Conservation (phyloP, 2,329 filamentous ascomycete genomes). For the Leptoxyphium fumago region DNA sequence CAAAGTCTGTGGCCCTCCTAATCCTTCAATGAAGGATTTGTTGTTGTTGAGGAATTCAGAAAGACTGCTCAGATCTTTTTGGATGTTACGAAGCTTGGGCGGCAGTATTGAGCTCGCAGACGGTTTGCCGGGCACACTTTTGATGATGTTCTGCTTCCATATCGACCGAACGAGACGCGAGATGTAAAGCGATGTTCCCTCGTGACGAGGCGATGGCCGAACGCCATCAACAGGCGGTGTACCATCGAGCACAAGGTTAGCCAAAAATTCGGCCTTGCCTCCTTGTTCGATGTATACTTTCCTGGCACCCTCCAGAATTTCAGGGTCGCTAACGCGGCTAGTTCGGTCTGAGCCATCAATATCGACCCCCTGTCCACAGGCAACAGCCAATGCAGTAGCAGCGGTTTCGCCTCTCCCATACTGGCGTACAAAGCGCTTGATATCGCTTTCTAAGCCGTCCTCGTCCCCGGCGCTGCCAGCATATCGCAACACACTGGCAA, state of each 20-base stretch:
- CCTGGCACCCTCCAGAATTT: constrained; percentile 71
- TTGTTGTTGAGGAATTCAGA: constrained; percentile 77
- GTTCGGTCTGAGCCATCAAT: constrained; percentile 55
- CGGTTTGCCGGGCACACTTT: constrained; percentile 2
- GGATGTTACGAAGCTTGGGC: constrained; percentile 58
- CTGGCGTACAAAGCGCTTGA: constrained; percentile 67
- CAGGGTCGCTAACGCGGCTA: constrained; percentile 61
- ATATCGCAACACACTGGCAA: constrained; percentile 65
- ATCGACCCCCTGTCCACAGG: constrained; percentile 84
- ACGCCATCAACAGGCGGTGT: constrained; percentile 65
- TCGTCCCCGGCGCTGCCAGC: constrained; percentile 44
- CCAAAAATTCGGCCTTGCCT: constrained; percentile 70
- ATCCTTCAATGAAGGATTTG: constrained; percentile 77
- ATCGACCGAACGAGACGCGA: constrained; percentile 75
- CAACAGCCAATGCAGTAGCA: constrained; percentile 81
- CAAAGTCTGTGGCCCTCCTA: constrained; percentile 82
- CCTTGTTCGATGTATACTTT: constrained; percentile 86
- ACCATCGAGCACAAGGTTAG: constrained; percentile 51
- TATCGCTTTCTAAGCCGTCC: constrained; percentile 66
- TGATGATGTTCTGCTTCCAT: constrained; percentile 69
- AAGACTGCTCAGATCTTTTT: constrained; percentile 65
- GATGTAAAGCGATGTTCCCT: constrained; percentile 77
- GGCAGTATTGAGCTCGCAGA: constrained; percentile 32
- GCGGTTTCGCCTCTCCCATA: constrained; percentile 85
- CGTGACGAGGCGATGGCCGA: constrained; percentile 73